These are phyloP conservation scores for Elsinoe australis DNA, from an alignment of 2,329 filamentous ascomycete species.

Conservation along the genomic window DNA sequence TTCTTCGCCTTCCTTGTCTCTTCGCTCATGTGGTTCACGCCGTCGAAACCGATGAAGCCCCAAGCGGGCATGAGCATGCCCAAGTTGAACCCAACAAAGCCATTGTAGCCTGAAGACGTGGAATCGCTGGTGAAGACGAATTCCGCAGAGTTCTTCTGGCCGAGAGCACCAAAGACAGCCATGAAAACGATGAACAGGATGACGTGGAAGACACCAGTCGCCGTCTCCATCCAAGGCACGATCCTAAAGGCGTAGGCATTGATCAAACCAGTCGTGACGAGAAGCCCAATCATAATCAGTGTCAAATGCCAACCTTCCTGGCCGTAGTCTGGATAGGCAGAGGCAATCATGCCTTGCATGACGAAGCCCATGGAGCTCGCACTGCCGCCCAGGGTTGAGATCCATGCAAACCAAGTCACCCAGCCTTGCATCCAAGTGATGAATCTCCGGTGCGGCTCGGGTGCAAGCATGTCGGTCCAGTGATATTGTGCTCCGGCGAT, in stretches of 20 bases:
- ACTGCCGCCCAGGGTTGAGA: conserved; percentile 23
- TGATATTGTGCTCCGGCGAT: conserved; percentile 27
- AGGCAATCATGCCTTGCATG: conserved; percentile 30
- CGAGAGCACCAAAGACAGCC: conserved; percentile 21
- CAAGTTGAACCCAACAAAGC: conserved; percentile 24
- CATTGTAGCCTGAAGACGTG: conserved; percentile 23
- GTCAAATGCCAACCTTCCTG: conserved; percentile 34
- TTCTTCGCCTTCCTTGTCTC: conserved; percentile 22
- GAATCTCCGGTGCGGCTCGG: conserved; percentile 22
- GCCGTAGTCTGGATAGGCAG: conserved; percentile 30
- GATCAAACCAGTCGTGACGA: conserved; percentile 28
- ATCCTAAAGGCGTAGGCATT: conserved; percentile 33
- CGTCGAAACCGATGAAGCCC: conserved; percentile 22
- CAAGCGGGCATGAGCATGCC: conserved; percentile 20
- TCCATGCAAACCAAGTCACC: conserved; percentile 38
- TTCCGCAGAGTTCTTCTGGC: conserved; percentile 15
- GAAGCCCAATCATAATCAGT: conserved; percentile 34
- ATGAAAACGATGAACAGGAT: conserved; percentile 24
- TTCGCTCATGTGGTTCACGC: conserved; percentile 22
- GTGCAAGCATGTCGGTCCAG: conserved; percentile 24
- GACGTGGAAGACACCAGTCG: conserved; percentile 23
- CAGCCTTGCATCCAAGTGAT: conserved; percentile 31
- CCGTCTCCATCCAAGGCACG: conserved; percentile 26
- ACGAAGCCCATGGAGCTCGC: conserved; percentile 32
- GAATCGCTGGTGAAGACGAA: conserved; percentile 23